Percentiles rank a stretch among this genome's conserved stretches.
These are phyloP conservation scores for Gracilaria caudata DNA, from an alignment of 23 red algal species.

Conservation along the genomic window DNA sequence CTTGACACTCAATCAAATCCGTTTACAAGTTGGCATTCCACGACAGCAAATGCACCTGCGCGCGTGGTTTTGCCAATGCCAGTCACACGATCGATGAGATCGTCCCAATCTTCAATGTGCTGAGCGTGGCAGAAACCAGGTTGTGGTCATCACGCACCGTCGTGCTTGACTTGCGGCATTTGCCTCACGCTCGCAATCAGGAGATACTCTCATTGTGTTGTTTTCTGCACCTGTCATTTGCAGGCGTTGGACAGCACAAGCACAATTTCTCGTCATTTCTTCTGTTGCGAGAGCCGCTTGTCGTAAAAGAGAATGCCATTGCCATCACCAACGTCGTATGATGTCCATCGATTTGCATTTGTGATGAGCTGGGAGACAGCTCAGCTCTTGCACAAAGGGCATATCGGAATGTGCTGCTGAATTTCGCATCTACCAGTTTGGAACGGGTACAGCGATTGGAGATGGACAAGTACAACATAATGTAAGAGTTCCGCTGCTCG, in stretches of 20 bases:
- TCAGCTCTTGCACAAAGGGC: background rate
- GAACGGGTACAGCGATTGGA: too few relatives aligned
- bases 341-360: background rate
- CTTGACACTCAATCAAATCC: background rate
- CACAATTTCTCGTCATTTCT: background rate
- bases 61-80: background rate
- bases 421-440: too few relatives aligned
- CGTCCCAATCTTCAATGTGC: background rate
- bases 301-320: background rate
- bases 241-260: background rate
- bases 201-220: background rate
- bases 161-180: background rate
- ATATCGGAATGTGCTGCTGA: background rate
- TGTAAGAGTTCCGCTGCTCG: too few relatives aligned
- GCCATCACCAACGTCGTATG: background rate
- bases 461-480: too few relatives aligned
- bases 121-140: background rate
- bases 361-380: background rate
- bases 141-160: background rate
- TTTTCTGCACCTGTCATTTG: background rate
- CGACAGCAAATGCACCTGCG: background rate
- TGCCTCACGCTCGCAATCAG: background rate
- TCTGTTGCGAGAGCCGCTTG: background rate
- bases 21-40: background rate
- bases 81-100: background rate